These are phyloP conservation scores for Tillandsia leiboldiana DNA, from an alignment of 176 grass and related monocot genomes.

Conservation along the genomic window DNA sequence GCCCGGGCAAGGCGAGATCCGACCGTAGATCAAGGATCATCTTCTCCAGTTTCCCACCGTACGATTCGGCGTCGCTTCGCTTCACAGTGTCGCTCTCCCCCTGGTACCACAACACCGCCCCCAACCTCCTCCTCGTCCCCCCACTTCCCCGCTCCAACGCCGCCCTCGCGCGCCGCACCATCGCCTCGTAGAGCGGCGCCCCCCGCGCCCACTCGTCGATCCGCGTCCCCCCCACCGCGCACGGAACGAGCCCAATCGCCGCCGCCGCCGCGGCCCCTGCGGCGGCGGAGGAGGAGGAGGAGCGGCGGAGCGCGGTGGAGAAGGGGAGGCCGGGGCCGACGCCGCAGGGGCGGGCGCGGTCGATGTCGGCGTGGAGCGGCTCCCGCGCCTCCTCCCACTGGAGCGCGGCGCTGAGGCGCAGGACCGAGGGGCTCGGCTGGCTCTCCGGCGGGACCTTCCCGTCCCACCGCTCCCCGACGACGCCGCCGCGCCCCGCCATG, in stretches of 20 bases:
- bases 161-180: slow-evolving; percentile 50
- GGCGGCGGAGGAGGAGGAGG: background rate
- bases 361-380: slow-evolving; percentile 86
- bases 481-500: slow-evolving; percentile 82
- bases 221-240: slow-evolving; percentile 70
- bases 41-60: slow-evolving; percentile 54
- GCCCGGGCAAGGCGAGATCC: slow-evolving; percentile 53
- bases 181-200: slow-evolving; percentile 42
- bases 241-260: slow-evolving; percentile 69
- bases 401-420: slow-evolving; percentile 41
- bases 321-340: slow-evolving; percentile 82
- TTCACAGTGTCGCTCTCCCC: slow-evolving; percentile 83
- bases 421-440: slow-evolving; percentile 42
- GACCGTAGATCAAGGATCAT: slow-evolving; percentile 58
- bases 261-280: background rate
- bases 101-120: slow-evolving; percentile 82
- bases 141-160: slow-evolving; percentile 13
- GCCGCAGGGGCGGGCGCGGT: slow-evolving; percentile 68
- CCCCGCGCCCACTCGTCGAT: slow-evolving; percentile 71
- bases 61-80: slow-evolving; percentile 45
- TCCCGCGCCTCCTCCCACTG: slow-evolving; percentile 51
- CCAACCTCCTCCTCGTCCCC: slow-evolving; percentile 37
- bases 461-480: slow-evolving; percentile 3
- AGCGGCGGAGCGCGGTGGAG: slow-evolving; percentile 38
- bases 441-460: slow-evolving; percentile 21